phyloP scores from a whole-genome alignment of 2,329 filamentous ascomycete species.

The Blastomyces emzantsi region DNA sequence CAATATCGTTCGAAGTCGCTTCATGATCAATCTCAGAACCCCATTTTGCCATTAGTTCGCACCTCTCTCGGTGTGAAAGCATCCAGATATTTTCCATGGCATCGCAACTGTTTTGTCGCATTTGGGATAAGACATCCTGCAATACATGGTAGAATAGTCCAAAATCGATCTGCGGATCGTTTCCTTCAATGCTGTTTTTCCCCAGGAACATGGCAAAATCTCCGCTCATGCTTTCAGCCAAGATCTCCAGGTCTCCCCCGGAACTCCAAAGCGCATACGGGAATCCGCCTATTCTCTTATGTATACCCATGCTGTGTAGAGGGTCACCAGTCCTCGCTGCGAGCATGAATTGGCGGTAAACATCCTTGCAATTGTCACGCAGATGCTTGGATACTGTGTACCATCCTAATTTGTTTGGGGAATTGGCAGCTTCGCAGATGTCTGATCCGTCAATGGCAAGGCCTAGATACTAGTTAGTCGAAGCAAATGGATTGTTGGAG shows the following conservation, averaged over 20 bases:
- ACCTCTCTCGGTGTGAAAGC: conserved; percentile 14
- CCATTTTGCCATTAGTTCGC: conserved; percentile 16
- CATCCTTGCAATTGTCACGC: conserved; percentile 5
- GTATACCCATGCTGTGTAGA: conserved; percentile 1
- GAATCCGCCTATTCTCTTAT: conserved; percentile 6
- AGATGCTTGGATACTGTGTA: conserved; percentile 10
- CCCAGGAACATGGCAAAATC: conserved; percentile 8
- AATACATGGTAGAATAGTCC: conserved; percentile 1
- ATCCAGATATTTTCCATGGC: conserved; percentile 16
- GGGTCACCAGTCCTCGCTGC: neutral
- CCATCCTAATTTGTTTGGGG: conserved; percentile 10
- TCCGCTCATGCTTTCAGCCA: neutral
- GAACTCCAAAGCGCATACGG: conserved; percentile 12
- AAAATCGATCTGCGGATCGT: neutral
- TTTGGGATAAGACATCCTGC: conserved; percentile 1
- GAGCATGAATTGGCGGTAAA: conserved; percentile 10
- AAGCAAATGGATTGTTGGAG: neutral
- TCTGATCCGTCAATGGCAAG: conserved; percentile 10
- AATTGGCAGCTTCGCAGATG: conserved; percentile 10
- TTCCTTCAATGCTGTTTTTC: neutral
- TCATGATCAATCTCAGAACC: conserved; percentile 15
- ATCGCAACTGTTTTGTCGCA: neutral
- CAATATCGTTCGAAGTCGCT: conserved; percentile 15
- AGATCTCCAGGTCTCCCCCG: conserved; percentile 5
- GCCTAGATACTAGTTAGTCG: conserved; percentile 4